Evolutionary conservation across 441 rosid genomes (phyloP), one percentile per base, ranked within the genome.

Genomic region (Gossypium laxum): DNA sequence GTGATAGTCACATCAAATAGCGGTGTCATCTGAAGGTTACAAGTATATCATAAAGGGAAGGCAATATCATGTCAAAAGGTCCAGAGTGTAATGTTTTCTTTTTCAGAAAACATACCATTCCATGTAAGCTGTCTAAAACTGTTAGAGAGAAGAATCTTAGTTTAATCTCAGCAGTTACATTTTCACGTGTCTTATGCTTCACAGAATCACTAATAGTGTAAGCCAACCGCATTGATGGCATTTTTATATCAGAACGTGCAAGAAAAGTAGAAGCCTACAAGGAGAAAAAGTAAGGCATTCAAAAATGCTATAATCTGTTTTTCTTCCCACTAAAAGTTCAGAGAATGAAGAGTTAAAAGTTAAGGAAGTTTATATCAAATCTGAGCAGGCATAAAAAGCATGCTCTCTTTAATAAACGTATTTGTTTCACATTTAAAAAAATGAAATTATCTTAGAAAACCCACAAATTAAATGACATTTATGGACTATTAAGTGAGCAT

Each of bases 261-360:
- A 96, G 94, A 83, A 96, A 96, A 75, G 98, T 92, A 82, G 91
- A 89, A 65, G 99, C 99, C 99, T 96, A 79, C 73, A 84, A 21
- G 57, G 81, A 78, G 81, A 78, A 70, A 59, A 59, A 59, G 70
- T 80, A 15, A 45, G 32, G 78, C 61, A 72, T 38, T 67, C 55
- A 69, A 28, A 78, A 78, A 58, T 24, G 76, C 43, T 60, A 75
- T 54, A 15, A 72, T 63, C 51, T 56, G 43, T 34, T 34, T 41
- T 43, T 48, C 26, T 45, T 65, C 69, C 76, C n/a, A 72, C 51
- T 56, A 69, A 60, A 81, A 78, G 52, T 19, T 48, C 65, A 50
- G 70, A 30, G 32, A 50, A 62, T 56, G 50, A 65, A 52, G n/a
- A 76, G 43, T 67, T 32, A 55, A 14, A 72, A 56, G 32, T 62